Base-by-base conservation (phyloP, 371 early-diverging fungal species). In the Mortierella sp. region DNA sequence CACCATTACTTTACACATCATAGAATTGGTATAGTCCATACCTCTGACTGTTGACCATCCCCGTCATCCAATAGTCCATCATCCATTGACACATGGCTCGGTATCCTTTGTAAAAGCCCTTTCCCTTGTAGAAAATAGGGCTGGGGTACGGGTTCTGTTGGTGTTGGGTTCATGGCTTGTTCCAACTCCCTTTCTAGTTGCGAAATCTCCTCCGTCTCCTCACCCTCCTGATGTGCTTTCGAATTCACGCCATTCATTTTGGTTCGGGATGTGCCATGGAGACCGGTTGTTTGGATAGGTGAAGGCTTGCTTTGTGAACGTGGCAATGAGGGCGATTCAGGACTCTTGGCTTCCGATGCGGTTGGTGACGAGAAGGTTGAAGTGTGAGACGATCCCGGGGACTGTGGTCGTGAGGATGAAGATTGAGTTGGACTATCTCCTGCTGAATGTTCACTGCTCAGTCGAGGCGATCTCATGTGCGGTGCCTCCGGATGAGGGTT, bases 91-190 rank as follows among this genome's bases (percentile, higher is more conserved):
- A 66, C 63, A 34, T 57, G 67, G 16, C 51, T 72, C 0, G 67
- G 73, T 8, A 72, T 72, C 10, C 67, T 34, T 21, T 63, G 53
- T 31, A 72, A 30, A 10, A 72, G 47, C 0, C 73, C 73, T 21
- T 62, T 46, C 24, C 74, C 74, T 46, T 73, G 74, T 24, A 73
- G 45, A 42, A 73, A 73, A 31, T 64, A 66, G 2, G 55, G 48
- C 28, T 73, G 68, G 12, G 73, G 73, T 9, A 52, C 52, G 3
- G 68, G 47, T 10, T 73, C 74, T n/a, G 74, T 73, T 31, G 74
- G 74, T 7, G 74, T 67, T 1, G 74, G 74, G 38, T 73, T 73
- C 74, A 73, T 73, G 10, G 74, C 74, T 3, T 61, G 52, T n/a
- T 73, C 74, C 14, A 73, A 48, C 34, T 73, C 74, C 42, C 19